Evolutionary conservation across 73 alveolate species (phyloP).

Genomic region (Symbiodinium natans): DNA sequence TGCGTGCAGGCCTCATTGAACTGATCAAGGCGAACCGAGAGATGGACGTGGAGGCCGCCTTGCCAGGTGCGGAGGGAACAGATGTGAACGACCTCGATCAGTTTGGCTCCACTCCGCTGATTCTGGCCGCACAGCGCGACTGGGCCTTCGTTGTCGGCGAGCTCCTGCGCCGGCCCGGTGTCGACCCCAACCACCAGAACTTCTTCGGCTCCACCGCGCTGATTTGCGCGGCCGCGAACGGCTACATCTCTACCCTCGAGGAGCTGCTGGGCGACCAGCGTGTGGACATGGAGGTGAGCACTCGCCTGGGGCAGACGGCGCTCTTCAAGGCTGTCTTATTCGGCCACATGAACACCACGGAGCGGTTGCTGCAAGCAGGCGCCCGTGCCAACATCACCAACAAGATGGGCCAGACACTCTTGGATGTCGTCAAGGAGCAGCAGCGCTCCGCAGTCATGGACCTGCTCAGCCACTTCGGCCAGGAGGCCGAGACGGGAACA

Average conservation of each 20-base stretch:
- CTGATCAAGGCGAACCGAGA: slow-evolving; percentile 85
- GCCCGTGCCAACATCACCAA: slow-evolving; percentile 65
- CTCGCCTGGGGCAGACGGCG: slow-evolving; percentile 85
- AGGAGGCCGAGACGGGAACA: background rate
- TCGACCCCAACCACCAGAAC: slow-evolving; percentile 78
- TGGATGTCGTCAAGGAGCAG: slow-evolving; percentile 65
- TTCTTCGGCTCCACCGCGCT: slow-evolving; percentile 66
- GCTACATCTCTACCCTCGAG: slow-evolving; percentile 54
- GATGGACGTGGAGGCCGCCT: slow-evolving; percentile 47
- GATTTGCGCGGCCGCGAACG: slow-evolving; percentile 90
- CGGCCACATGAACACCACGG: slow-evolving; percentile 90
- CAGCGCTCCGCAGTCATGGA: background rate
- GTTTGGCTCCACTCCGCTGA: slow-evolving; percentile 49
- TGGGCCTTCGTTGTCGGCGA: slow-evolving; percentile 74
- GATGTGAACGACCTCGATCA: slow-evolving; percentile 58
- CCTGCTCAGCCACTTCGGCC: background rate
- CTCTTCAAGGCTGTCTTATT: slow-evolving; percentile 76
- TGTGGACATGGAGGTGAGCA: slow-evolving; percentile 67
- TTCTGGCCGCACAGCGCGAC: slow-evolving; percentile 73
- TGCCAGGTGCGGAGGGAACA: slow-evolving; percentile 5
- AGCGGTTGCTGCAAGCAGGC: slow-evolving; percentile 81
- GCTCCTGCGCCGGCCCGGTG: slow-evolving; percentile 10
- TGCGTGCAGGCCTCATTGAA: background rate
- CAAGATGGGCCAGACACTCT: slow-evolving; percentile 85
- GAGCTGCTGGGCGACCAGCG: slow-evolving; percentile 37